phyloP scores from a whole-genome alignment of 306 rosid species.

The Cicer pinnatifidum region DNA sequence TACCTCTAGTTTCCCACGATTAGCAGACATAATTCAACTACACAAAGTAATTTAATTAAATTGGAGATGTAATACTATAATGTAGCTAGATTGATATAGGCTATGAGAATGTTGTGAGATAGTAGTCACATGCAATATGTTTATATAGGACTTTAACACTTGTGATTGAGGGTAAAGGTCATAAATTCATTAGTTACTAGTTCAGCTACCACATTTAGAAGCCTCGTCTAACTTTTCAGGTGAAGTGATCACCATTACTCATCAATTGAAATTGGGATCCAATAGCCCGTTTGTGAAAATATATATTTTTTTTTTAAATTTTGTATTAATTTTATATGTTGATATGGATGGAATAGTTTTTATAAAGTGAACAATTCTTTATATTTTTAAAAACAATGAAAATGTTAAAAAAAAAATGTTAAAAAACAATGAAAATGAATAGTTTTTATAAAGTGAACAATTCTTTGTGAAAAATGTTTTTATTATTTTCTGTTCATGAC shows the following conservation, averaged over 20 bases:
- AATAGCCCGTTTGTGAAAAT: neutral
- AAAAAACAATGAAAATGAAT: no score
- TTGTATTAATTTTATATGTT: no score
- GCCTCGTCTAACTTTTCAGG: neutral
- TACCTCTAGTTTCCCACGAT: slow-evolving; percentile 55
- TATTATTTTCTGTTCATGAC: no score
- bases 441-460: no score
- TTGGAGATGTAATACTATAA: neutral
- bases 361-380: no score
- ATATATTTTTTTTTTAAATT: no score
- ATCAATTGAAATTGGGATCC: neutral
- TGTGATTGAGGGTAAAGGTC: slow-evolving; percentile 3
- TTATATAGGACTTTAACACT: neutral
- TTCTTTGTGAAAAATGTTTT: no score
- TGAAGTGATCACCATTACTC: neutral
- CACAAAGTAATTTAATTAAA: neutral
- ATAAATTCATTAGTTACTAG: slow-evolving; percentile 51
- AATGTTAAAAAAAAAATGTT: no score
- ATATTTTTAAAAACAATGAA: no score
- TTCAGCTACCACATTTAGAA: slow-evolving; percentile 41
- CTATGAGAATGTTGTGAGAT: neutral
- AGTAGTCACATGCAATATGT: neutral
- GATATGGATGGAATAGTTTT: no score
- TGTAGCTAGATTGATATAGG: slow-evolving; percentile 20
- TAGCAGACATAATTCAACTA: slow-evolving; percentile 40